Evolutionary conservation across 2,329 filamentous ascomycete species (phyloP).

Genomic region (Xylariaceae sp.): DNA sequence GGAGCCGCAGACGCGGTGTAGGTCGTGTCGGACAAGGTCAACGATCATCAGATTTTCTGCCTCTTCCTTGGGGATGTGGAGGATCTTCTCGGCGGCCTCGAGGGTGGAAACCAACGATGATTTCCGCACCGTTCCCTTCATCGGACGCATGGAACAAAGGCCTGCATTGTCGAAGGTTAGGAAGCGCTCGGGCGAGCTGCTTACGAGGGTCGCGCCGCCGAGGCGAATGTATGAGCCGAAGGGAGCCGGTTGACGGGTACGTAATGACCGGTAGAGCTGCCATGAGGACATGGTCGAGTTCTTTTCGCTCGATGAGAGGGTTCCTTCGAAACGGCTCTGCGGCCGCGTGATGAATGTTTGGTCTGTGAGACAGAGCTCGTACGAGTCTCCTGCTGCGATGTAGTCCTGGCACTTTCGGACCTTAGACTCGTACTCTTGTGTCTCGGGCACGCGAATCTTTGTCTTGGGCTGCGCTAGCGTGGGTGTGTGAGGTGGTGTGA

Average conservation of each 20-base stretch:
- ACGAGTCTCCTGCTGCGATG: slow-evolving; percentile 73
- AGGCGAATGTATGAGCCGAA: slow-evolving; percentile 80
- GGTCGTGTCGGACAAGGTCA: slow-evolving; percentile 88
- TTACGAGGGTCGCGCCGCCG: slow-evolving; percentile 64
- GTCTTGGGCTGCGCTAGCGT: slow-evolving; percentile 18
- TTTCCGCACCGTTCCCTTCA: slow-evolving; percentile 95
- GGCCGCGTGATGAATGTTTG: slow-evolving; percentile 59
- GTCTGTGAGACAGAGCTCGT: slow-evolving; percentile 78
- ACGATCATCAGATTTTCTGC: slow-evolving; percentile 99
- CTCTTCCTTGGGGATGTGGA: slow-evolving; percentile 80
- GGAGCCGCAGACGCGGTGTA: slow-evolving; percentile 76
- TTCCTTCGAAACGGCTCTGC: slow-evolving; percentile 24
- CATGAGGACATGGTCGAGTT: slow-evolving; percentile 47
- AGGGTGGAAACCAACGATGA: slow-evolving; percentile 55
- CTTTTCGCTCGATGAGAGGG: slow-evolving; percentile 39
- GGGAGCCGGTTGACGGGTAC: slow-evolving; percentile 69
- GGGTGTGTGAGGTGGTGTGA: slow-evolving; percentile 31
- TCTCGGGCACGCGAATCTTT: slow-evolving; percentile 38
- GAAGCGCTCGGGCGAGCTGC: slow-evolving; percentile 86
- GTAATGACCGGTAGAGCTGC: slow-evolving; percentile 66
- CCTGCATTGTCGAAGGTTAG: slow-evolving; percentile 53
- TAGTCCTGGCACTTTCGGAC: slow-evolving; percentile 65
- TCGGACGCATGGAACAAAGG: slow-evolving; percentile 75
- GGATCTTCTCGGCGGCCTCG: slow-evolving; percentile 64
- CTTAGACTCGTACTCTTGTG: slow-evolving; percentile 56